Evolutionary conservation across 2,329 filamentous ascomycete species (phyloP).

Genomic region (Xylariaceae sp.): DNA sequence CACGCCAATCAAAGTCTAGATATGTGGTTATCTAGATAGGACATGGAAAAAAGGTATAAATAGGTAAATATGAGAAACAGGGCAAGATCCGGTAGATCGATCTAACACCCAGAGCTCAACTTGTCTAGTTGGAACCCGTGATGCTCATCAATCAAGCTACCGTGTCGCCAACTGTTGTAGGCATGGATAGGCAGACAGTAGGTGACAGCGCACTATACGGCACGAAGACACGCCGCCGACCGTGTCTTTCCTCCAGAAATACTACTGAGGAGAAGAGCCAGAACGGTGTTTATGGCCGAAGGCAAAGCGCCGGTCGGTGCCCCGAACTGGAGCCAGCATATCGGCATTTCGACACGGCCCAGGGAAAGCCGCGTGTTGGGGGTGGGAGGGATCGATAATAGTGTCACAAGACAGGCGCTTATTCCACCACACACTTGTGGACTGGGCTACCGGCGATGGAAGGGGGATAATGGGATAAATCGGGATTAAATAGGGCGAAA

Average conservation of each 20-base stretch:
- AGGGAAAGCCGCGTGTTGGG: slow-evolving; percentile 17
- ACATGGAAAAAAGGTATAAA: slow-evolving; percentile 1
- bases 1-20: slow-evolving; percentile 7
- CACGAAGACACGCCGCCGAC: slow-evolving; percentile 13
- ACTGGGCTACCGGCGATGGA: slow-evolving; percentile 7
- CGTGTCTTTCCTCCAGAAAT: slow-evolving; percentile 10
- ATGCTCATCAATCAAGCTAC: neutral
- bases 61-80: slow-evolving; percentile 1
- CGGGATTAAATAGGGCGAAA: slow-evolving; percentile 6
- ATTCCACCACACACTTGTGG: slow-evolving; percentile 27
- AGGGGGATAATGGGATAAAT: neutral
- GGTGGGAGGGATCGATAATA: slow-evolving; percentile 21
- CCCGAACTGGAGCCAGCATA: slow-evolving; percentile 20
- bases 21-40: neutral
- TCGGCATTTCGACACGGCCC: slow-evolving; percentile 19
- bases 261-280: slow-evolving; percentile 8
- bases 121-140: slow-evolving; percentile 9
- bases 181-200: slow-evolving; percentile 1
- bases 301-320: slow-evolving; percentile 12
- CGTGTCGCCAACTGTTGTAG: slow-evolving; percentile 6
- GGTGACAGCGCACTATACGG: slow-evolving; percentile 10
- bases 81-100: slow-evolving; percentile 5
- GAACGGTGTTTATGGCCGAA: slow-evolving; percentile 8
- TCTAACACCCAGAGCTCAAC: slow-evolving; percentile 5
- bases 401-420: slow-evolving; percentile 28